Conservation (phyloP, 305 asterid genomes). For the Fraxinus ornus region DNA sequence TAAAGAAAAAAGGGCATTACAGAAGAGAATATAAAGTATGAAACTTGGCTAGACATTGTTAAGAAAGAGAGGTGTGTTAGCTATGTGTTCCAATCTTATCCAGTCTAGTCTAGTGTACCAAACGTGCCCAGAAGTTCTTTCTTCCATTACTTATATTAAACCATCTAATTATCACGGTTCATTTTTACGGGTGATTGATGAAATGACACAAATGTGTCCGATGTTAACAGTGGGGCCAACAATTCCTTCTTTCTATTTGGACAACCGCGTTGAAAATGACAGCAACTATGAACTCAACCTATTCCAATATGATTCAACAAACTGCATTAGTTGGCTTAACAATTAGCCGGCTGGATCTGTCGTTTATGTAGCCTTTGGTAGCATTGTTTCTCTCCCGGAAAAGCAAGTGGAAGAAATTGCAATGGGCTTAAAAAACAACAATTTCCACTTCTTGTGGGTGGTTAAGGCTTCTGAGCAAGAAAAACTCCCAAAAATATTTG, state of each 20-base stretch:
- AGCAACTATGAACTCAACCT: constrained; percentile 52
- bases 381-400: constrained; percentile 53
- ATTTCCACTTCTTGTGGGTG: constrained; percentile 58
- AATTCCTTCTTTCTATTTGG: constrained; percentile 61
- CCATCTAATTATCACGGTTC: neutral
- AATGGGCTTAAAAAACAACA: constrained; percentile 37
- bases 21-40: neutral
- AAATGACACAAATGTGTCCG: constrained; percentile 46
- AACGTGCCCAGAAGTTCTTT: neutral
- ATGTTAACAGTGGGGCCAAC: constrained; percentile 61
- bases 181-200: constrained; percentile 42
- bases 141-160: neutral
- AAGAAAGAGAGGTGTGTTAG: neutral
- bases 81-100: neutral
- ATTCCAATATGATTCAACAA: constrained; percentile 37
- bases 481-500: constrained; percentile 34
- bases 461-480: constrained; percentile 36
- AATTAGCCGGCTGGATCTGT: constrained; percentile 48
- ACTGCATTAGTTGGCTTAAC: constrained; percentile 45
- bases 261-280: constrained; percentile 52
- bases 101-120: neutral
- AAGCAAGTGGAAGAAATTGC: constrained; percentile 60
- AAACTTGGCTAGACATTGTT: neutral
- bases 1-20: neutral
- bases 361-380: constrained; percentile 67